Percentiles rank a stretch among this genome's conserved stretches.
Conservation (phyloP, 1,284 basidiomycete genomes). For the Neonothopanus nambi region DNA sequence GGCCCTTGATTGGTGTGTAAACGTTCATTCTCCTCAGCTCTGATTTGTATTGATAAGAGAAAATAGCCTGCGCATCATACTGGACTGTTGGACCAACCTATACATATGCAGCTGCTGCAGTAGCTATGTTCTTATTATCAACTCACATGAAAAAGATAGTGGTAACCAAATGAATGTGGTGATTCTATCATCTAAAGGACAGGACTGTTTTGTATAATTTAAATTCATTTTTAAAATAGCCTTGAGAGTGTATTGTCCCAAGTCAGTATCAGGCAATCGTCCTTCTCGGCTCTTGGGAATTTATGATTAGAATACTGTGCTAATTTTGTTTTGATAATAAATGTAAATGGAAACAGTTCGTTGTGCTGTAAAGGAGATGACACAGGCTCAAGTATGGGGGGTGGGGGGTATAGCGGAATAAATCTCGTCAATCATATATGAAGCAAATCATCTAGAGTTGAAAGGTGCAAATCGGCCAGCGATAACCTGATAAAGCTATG, state of each 20-base stretch:
- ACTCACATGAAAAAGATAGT: conserved; percentile 51
- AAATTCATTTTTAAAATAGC: too few species aligned
- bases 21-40: conserved; percentile 8
- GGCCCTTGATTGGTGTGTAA: conserved; percentile 78
- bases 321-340: not conserved
- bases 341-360: not conserved
- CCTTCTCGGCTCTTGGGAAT: not conserved
- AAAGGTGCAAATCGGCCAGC: not conserved
- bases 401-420: conserved; percentile 12
- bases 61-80: conserved; percentile 77
- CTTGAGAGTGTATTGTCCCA: not conserved
- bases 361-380: not conserved
- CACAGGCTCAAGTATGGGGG: too few species aligned
- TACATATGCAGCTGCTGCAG: conserved; percentile 70
- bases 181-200: conserved; percentile 5
- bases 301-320: not conserved
- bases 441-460: conserved; percentile 9
- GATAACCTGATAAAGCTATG: conserved; percentile 1
- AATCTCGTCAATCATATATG: conserved; percentile 17
- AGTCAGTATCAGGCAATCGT: not conserved
- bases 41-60: not conserved
- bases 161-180: conserved; percentile 21
- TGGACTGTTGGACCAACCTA: conserved; percentile 82
- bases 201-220: conserved; percentile 9
- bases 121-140: conserved; percentile 62